Evolutionary conservation across 2,329 filamentous ascomycete species (phyloP).

Genomic region (Esteya vermicola): DNA sequence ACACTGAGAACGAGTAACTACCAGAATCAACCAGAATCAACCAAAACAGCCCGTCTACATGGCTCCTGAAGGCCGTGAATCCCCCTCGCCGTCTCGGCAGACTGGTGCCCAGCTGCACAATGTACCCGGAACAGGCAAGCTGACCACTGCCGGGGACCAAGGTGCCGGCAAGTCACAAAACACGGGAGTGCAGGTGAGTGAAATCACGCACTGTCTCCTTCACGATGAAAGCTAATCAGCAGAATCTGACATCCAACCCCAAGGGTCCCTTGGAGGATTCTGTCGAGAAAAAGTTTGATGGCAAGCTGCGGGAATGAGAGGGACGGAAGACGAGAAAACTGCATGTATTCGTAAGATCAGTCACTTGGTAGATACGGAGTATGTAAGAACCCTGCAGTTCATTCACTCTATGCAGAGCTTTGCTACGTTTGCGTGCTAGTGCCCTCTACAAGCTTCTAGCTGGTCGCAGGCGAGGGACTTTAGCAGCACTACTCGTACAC

Average conservation of each 20-base stretch:
- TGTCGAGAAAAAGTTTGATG: conserved; percentile 40
- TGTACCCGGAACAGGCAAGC: conserved; percentile 41
- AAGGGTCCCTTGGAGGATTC: conserved; percentile 47
- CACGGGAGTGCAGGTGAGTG: conserved; percentile 5
- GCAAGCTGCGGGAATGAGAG: neutral
- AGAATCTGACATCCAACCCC: conserved; percentile 51
- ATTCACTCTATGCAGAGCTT: too few relatives aligned
- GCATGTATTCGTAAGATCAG: too few relatives aligned
- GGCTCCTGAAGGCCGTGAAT: conserved; percentile 55
- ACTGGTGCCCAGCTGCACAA: conserved; percentile 48
- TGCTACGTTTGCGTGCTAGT: too few relatives aligned
- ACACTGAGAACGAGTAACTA: neutral
- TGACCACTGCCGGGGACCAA: conserved; percentile 34
- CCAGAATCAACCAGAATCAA: conserved; percentile 3
- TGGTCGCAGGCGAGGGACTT: too few relatives aligned
- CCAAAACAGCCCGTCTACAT: conserved; percentile 29
- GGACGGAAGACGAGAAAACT: neutral
- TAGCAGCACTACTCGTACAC: too few relatives aligned
- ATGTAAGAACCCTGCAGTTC: too few relatives aligned
- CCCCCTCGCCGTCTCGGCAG: conserved; percentile 59
- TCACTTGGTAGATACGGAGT: too few relatives aligned
- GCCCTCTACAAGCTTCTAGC: too few relatives aligned
- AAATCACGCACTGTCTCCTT: neutral
- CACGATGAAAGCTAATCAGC: neutral
- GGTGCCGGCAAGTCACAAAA: conserved; percentile 24